These are phyloP conservation scores for Hapsidospora chrysogenum DNA, from an alignment of 495 filamentous ascomycete genomes.

Conservation along the genomic window DNA sequence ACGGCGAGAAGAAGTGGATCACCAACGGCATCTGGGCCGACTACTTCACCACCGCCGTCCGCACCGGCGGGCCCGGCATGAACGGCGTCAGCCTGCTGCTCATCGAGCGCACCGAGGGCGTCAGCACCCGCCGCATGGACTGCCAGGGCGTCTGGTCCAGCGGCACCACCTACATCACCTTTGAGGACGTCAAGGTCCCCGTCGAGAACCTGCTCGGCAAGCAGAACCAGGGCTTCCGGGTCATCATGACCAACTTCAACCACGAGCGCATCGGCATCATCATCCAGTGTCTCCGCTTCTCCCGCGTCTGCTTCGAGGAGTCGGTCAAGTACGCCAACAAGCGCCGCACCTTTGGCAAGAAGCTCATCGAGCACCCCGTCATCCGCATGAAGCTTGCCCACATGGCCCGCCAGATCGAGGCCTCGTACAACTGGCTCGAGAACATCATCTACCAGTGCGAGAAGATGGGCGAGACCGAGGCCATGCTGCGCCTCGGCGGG, in stretches of 20 bases:
- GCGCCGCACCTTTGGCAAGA: slow-evolving; percentile 88
- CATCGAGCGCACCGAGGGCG: slow-evolving; percentile 66
- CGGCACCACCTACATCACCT: slow-evolving; percentile 93
- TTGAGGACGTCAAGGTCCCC: slow-evolving; percentile 96
- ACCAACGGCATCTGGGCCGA: slow-evolving; percentile 94
- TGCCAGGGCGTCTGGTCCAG: slow-evolving; percentile 94
- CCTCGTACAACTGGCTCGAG: slow-evolving; percentile 94
- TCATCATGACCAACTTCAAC: slow-evolving; percentile 99
- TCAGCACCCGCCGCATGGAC: slow-evolving; percentile 89
- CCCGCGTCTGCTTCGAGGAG: slow-evolving; percentile 94
- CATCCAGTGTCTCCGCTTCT: slow-evolving; percentile 91
- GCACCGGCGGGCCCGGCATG: slow-evolving; percentile 77
- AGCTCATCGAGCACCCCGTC: slow-evolving; percentile 88
- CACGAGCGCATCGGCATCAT: slow-evolving; percentile 97
- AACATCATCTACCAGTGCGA: slow-evolving; percentile 85
- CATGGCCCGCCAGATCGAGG: slow-evolving; percentile 96
- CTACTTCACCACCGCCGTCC: slow-evolving; percentile 94
- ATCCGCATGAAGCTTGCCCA: slow-evolving; percentile 95
- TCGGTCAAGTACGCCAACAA: slow-evolving; percentile 93
- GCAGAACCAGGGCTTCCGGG: slow-evolving; percentile 97
- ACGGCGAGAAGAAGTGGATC: slow-evolving; percentile 99
- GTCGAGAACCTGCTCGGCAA: slow-evolving; percentile 96
- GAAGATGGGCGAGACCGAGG: slow-evolving; percentile 85
- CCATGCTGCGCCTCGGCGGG: slow-evolving; percentile 88
- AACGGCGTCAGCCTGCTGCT: slow-evolving; percentile 79